Evolutionary conservation across 345 rosid species (phyloP), one percentile per base, ranked within the genome.

Genomic region (Bretschneidera sinensis): DNA sequence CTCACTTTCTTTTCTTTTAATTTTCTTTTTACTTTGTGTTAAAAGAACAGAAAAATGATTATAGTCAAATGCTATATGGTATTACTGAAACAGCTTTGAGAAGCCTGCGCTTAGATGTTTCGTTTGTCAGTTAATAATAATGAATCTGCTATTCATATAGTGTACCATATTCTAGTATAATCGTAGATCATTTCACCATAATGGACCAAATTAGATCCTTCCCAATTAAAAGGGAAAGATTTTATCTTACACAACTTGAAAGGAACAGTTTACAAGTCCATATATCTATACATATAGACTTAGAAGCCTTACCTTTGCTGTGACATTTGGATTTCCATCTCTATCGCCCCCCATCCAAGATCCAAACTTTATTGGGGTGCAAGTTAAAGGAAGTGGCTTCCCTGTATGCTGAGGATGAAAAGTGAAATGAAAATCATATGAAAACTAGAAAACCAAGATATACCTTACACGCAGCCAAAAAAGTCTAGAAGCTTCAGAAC

Each of bases 341-440:
- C 96, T 79, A 72, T 91, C 97, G 74, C 97, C 97, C 59, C 97
- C 97, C 96, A 91, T 91, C 97, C 97, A 91, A 60, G 97, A 88
- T 24, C 97, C 97, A 71, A 91, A 86, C 65, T 76, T 91, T 66
- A 91, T 91, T 4, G 97, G 97, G 0, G 97, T 84, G 73, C 94
- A 84, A 62, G 89, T 91, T 64, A 91, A 78, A 43, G 97, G 97
- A 68, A 91, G 94, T 39, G 91, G 79, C 69, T 74, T 82, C 65
- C 97, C 94, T 6, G 96, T 84, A 71, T 84, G 88, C 96, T 90
- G 61, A 50, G 61, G 48, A 45, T 24, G 51, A 24, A 60, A 51
- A 21, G 24, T 31, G 45, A 54, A 60, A 10, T 43, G 52, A 45
- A 61, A 28, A 48, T 24, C 20, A 54, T 52, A 54, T 49, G 16